Percentiles rank a stretch among this genome's conserved stretches.
These are phyloP conservation scores for Hypomyces perniciosus DNA, from an alignment of 2,329 filamentous ascomycete genomes.

Conservation along the genomic window DNA sequence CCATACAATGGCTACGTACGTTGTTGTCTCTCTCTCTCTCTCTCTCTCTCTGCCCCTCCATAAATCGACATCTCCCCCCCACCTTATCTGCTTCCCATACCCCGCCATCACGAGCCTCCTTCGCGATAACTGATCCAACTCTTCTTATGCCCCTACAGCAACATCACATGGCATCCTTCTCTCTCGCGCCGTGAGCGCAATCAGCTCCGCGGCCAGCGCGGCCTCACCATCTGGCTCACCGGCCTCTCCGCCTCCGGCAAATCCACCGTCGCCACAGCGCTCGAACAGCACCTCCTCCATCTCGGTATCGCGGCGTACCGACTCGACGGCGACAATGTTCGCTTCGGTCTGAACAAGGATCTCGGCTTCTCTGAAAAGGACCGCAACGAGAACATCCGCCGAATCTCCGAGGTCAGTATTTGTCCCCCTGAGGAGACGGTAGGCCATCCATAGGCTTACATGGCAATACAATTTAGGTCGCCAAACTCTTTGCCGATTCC, in stretches of 20 bases:
- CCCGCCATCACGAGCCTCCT: not conserved
- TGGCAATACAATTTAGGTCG: constrained; percentile 50
- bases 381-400: constrained; percentile 94
- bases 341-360: constrained; percentile 97
- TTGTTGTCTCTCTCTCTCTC: constrained; percentile 1
- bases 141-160: constrained; percentile 45
- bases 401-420: constrained; percentile 69
- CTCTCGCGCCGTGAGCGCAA: constrained; percentile 74
- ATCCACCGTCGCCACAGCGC: constrained; percentile 91
- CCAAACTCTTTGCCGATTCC: constrained; percentile 91
- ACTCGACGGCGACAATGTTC: constrained; percentile 96
- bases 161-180: constrained; percentile 85
- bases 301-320: constrained; percentile 79
- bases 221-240: constrained; percentile 96
- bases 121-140: not conserved
- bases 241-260: constrained; percentile 95
- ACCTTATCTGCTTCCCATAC: not conserved
- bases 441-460: not conserved
- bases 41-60: not conserved
- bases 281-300: constrained; percentile 94
- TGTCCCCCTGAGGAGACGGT: too few species aligned
- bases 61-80: not conserved
- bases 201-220: constrained; percentile 70
- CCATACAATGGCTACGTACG: constrained; percentile 18
- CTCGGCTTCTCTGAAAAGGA: constrained; percentile 89